Percentiles rank a stretch among this genome's conserved stretches.
Evolutionary conservation across 2,329 filamentous ascomycete genomes (phyloP).

Genomic region (Ophiostoma piceae): DNA sequence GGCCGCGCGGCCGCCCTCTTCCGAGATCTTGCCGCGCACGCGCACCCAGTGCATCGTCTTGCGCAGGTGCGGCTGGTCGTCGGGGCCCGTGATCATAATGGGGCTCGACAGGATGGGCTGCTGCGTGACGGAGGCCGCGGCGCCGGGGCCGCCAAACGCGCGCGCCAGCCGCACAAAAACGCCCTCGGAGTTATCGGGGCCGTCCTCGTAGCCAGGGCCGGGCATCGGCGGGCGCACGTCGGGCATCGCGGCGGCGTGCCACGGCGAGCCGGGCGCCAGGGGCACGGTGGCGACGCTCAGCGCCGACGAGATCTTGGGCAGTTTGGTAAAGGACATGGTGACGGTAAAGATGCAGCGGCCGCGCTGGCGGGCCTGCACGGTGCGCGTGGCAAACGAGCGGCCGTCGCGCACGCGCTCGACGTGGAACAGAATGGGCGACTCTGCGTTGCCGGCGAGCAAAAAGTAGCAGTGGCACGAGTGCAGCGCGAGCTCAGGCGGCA

Average conservation of each 20-base stretch:
- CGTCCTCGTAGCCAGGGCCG: conserved; percentile 33
- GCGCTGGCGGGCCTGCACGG: conserved; percentile 88
- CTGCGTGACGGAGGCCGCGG: conserved; percentile 23
- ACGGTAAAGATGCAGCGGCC: conserved; percentile 92
- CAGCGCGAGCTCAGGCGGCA: conserved; percentile 71
- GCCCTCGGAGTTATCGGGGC: not conserved
- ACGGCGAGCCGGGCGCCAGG: conserved; percentile 50
- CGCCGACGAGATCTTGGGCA: conserved; percentile 45
- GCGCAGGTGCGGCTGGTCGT: conserved; percentile 55
- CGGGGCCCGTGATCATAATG: conserved; percentile 39
- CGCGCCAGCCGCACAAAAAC: conserved; percentile 14
- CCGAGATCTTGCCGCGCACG: conserved; percentile 65
- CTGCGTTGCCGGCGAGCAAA: conserved; percentile 78
- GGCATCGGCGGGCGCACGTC: conserved; percentile 30
- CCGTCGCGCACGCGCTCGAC: conserved; percentile 92
- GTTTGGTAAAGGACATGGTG: conserved; percentile 80
- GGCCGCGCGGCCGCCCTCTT: conserved; percentile 67
- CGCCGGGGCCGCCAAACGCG: conserved; percentile 6
- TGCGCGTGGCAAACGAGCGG: conserved; percentile 81
- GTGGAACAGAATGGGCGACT: conserved; percentile 86
- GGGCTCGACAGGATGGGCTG: conserved; percentile 44
- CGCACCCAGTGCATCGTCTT: conserved; percentile 69
- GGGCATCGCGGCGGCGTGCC: conserved; percentile 26
- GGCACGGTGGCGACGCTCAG: conserved; percentile 58
- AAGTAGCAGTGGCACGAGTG: conserved; percentile 99